Base-by-base conservation (phyloP, 148 eudicot genomes). In the Vaccinium macrocarpon region DNA sequence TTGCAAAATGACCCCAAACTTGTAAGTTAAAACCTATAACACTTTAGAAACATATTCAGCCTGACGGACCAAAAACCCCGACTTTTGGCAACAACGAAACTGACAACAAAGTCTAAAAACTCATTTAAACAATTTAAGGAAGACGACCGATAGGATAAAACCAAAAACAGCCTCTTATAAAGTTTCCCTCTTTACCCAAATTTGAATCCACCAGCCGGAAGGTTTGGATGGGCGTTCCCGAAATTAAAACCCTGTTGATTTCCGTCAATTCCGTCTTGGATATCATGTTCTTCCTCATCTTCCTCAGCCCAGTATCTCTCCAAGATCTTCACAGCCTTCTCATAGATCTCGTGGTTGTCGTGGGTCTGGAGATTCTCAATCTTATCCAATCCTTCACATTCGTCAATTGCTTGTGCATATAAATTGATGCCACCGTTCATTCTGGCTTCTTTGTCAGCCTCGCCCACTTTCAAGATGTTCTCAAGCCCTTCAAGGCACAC, bases 401-500 rank as follows among this genome's bases (percentile, higher is more conserved):
- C 83, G 13, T 85, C 86, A 23, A 85, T 72, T 49, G 38, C 38
- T 83, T 94, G 98, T 19, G 98, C 95, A 77, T 88, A 94, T 9
- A 91, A 15, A 80, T 94, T 93, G 51, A 93, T 86, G 52, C 91
- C 95, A 5, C 88, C 88, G 56, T 91, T 91, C 87, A 87, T 79
- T 73, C 98, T 95, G 55, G 70, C 76, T 59, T 90, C 94, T 87
- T 93, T 94, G 86, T 94, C 95, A 18, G 92, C 91, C 84, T 94
- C 95, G 8, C 98, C 98, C 53, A 94, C 94, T 81, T 93, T 94
- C 71, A 94, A 85, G 16, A 94, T 91, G 93, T 94, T 94, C 82
- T 94, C 98, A 35, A 94, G 95, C 83, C 98, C 95, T 87, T 94
- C 98, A 2, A 94, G 94, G 87, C 94, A 94, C 42, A 94, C 93